A percentile compares a stretch with the other conserved stretches of the same genome.
These are phyloP conservation scores for Leccinum incarnatum DNA, from an alignment of 768 basidiomycete genomes.

Conservation along the genomic window DNA sequence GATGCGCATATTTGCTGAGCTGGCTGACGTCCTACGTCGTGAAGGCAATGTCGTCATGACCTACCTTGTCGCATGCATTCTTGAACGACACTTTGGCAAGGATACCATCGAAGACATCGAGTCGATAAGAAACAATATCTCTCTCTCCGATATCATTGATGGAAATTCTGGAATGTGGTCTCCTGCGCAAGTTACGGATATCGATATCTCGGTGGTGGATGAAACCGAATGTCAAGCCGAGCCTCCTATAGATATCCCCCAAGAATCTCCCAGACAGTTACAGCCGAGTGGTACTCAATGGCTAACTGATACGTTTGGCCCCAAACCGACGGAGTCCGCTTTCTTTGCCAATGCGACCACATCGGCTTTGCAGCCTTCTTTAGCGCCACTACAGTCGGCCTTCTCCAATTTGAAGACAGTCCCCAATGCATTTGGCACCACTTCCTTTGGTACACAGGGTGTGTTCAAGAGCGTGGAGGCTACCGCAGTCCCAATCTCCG, in stretches of 20 bases:
- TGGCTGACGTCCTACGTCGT: constrained; percentile 60
- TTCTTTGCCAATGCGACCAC: constrained; percentile 17
- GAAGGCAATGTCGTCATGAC: constrained; percentile 70
- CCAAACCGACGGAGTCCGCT: constrained; percentile 24
- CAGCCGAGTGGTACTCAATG: constrained; percentile 33
- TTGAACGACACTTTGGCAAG: constrained; percentile 82
- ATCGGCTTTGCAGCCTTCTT: constrained; percentile 13
- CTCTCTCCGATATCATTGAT: constrained; percentile 66
- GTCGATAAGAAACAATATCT: constrained; percentile 53
- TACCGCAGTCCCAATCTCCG: constrained; percentile 1
- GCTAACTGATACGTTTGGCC: constrained; percentile 33
- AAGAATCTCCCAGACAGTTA: constrained; percentile 9
- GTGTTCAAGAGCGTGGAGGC: constrained; percentile 1
- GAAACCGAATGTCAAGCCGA: constrained; percentile 21
- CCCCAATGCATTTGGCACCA: constrained; percentile 34
- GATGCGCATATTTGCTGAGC: constrained; percentile 62
- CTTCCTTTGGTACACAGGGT: constrained; percentile 18
- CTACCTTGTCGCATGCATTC: constrained; percentile 84
- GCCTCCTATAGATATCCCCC: neutral
- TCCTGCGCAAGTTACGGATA: constrained; percentile 26
- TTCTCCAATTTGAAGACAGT: constrained; percentile 35
- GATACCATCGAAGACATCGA: constrained; percentile 79
- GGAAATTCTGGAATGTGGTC: constrained; percentile 40
- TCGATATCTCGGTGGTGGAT: constrained; percentile 23
- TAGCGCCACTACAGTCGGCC: constrained; percentile 23